Evolutionary conservation across 148 eudicot species (phyloP), one percentile per base, ranked within the genome.

Genomic region (Nepenthes gracilis): DNA sequence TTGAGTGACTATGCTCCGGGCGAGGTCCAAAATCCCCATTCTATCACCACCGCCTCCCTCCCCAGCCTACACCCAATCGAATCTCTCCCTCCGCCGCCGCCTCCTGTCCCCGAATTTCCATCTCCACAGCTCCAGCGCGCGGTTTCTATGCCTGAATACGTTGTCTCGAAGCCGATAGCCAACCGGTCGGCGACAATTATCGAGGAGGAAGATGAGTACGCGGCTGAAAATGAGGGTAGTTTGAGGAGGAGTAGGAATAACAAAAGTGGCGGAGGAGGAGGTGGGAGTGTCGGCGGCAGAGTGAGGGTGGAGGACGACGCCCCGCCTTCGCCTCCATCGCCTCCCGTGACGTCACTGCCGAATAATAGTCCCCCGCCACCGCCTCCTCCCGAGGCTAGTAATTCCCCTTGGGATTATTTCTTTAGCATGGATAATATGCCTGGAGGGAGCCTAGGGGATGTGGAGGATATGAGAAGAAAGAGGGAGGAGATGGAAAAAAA

Each of bases 1-100:
- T 77, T 89, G 54, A 75, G 81, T 49, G 96, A 89, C 72, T 89
- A 69, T 70, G 81, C 93, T 32, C 65, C 49, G 35, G 90, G 87
- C 9, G 90, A 85, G 57, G 81, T 78, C 7, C 67, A 57, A 1
- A 55, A 63, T 47, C 70, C 85, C 12, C 73, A 68, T 60, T 48
- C 36, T 35, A 45, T 49, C 37, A 6, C 70, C 65, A 15, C 64
- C 53, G 7, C 63, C 49, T 1, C 61, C 49, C 5, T 35, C 35
- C 61, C 49, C n/a, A 56, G 33, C 2, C 66, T 35, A 0, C 64
- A 66, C 5, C 69, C 68, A 1, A 45, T 45, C 37, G 65, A 54
- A 3, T 43, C 65, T 36, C 59, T 59, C 15, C 73, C 80, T 1
- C 76, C 81, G 2, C 78, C 81, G 0, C 78, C 81, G 1, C 81